Evolutionary conservation across 2,329 filamentous ascomycete genomes (phyloP).

Genomic region (Venturia effusa): DNA sequence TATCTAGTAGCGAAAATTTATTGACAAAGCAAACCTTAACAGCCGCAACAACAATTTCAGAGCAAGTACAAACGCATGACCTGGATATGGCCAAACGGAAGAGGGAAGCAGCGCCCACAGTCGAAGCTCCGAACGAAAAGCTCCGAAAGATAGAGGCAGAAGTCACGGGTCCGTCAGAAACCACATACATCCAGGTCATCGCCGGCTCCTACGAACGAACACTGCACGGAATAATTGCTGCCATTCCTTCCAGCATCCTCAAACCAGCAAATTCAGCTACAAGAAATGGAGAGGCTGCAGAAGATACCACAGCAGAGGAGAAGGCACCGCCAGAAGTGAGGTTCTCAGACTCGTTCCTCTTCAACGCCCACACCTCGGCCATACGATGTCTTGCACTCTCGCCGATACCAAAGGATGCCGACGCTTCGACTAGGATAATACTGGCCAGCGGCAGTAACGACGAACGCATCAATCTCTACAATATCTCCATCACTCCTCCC

Average conservation of each 20-base stretch:
- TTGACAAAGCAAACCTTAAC: neutral
- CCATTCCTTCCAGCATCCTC: slow-evolving; percentile 38
- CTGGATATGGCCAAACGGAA: slow-evolving; percentile 17
- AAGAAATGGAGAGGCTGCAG: slow-evolving; percentile 13
- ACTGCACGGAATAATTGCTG: slow-evolving; percentile 81
- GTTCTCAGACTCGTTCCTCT: slow-evolving; percentile 89
- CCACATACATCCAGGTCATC: slow-evolving; percentile 65
- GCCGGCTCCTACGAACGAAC: slow-evolving; percentile 90
- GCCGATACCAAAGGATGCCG: slow-evolving; percentile 46
- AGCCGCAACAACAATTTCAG: neutral
- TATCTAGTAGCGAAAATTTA: neutral
- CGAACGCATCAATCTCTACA: slow-evolving; percentile 91
- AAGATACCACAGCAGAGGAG: slow-evolving; percentile 9
- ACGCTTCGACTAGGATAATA: slow-evolving; percentile 66
- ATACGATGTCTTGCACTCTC: slow-evolving; percentile 85
- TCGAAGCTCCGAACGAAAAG: slow-evolving; percentile 10
- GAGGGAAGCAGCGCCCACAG: slow-evolving; percentile 12
- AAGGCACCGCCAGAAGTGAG: slow-evolving; percentile 30
- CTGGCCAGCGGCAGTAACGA: slow-evolving; percentile 88
- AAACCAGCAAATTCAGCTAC: slow-evolving; percentile 16
- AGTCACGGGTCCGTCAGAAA: slow-evolving; percentile 4
- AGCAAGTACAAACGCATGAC: neutral
- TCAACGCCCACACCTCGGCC: slow-evolving; percentile 83
- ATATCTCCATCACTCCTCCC: slow-evolving; percentile 54
- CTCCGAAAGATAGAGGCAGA: slow-evolving; percentile 6